Evolutionary conservation across 2,329 filamentous ascomycete genomes (phyloP).

Genomic region (Xylariales sp.): DNA sequence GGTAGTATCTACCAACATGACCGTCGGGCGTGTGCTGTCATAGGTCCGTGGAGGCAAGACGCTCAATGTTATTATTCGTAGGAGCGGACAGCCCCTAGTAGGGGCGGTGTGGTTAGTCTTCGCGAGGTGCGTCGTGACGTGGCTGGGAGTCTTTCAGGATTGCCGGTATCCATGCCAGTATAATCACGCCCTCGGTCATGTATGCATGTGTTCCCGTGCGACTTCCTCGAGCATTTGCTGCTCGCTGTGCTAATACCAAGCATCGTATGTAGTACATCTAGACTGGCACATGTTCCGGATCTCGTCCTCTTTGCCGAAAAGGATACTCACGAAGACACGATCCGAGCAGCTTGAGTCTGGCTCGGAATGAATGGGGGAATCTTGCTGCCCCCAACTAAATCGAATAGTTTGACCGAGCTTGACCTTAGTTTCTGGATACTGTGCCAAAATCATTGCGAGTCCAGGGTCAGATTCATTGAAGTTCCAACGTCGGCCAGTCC

Average conservation of each 20-base stretch:
- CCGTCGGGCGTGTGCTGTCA: too few species aligned
- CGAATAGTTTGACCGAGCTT: conserved; percentile 7
- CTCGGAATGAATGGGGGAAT: conserved; percentile 12
- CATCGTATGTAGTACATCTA: neutral
- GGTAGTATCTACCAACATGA: too few species aligned
- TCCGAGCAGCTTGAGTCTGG: conserved; percentile 7
- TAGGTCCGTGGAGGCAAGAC: too few species aligned
- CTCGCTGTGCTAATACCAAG: neutral
- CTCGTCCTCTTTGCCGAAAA: conserved; percentile 10
- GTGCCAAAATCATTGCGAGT: neutral
- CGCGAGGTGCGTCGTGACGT: too few species aligned
- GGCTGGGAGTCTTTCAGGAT: too few species aligned
- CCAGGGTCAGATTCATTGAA: neutral
- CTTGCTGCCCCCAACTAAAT: conserved; percentile 10
- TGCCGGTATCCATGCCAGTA: too few species aligned
- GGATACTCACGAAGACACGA: conserved; percentile 9
- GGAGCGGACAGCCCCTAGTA: too few species aligned
- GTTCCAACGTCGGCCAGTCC: neutral
- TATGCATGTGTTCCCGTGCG: too few species aligned
- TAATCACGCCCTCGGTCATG: too few species aligned
- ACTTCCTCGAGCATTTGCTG: too few species aligned
- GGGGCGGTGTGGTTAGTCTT: too few species aligned
- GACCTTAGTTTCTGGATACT: neutral
- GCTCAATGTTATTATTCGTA: too few species aligned
- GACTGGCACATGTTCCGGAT: conserved; percentile 10